phyloP scores from a whole-genome alignment of 768 basidiomycete genomes.

The Suillus weaverae region DNA sequence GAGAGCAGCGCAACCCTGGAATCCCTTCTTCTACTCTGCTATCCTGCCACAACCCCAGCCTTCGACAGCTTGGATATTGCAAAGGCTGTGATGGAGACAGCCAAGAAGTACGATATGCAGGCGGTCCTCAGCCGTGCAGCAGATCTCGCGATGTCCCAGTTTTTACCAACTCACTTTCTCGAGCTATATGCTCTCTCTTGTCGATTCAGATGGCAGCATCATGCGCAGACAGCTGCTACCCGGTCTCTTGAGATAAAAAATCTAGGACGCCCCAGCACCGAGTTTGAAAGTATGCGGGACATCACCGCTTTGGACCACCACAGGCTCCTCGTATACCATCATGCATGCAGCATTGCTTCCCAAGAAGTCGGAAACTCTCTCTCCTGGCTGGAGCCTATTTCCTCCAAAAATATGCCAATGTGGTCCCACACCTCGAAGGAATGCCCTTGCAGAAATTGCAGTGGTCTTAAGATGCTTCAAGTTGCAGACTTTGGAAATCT shows the following conservation, averaged over 20 bases:
- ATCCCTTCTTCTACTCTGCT: slow-evolving; percentile 40
- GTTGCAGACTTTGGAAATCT: background rate
- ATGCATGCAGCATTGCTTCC: slow-evolving; percentile 32
- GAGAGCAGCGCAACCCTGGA: slow-evolving; percentile 21
- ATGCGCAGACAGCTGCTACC: slow-evolving; percentile 24
- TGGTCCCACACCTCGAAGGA: too few relatives aligned
- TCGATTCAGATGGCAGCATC: slow-evolving; percentile 18
- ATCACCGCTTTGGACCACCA: slow-evolving; percentile 43
- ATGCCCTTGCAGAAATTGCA: background rate
- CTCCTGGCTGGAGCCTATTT: too few relatives aligned
- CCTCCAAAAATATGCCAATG: too few relatives aligned
- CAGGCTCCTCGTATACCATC: slow-evolving; percentile 44
- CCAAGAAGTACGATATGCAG: slow-evolving; percentile 29
- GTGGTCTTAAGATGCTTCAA: background rate
- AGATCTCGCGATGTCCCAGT: slow-evolving; percentile 10
- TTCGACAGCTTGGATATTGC: slow-evolving; percentile 14
- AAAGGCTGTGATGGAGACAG: slow-evolving; percentile 16
- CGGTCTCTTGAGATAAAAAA: slow-evolving; percentile 18
- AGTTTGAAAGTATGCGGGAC: slow-evolving; percentile 39
- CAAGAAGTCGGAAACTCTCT: background rate
- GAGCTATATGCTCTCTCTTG: slow-evolving; percentile 30
- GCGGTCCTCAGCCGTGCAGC: slow-evolving; percentile 18
- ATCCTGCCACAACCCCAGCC: slow-evolving; percentile 26
- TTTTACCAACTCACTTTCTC: slow-evolving; percentile 19
- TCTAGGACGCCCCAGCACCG: slow-evolving; percentile 11